Evolutionary conservation across 1,139 yeast genomes (phyloP).

Genomic region (Magnusiomyces tetraspermus): DNA sequence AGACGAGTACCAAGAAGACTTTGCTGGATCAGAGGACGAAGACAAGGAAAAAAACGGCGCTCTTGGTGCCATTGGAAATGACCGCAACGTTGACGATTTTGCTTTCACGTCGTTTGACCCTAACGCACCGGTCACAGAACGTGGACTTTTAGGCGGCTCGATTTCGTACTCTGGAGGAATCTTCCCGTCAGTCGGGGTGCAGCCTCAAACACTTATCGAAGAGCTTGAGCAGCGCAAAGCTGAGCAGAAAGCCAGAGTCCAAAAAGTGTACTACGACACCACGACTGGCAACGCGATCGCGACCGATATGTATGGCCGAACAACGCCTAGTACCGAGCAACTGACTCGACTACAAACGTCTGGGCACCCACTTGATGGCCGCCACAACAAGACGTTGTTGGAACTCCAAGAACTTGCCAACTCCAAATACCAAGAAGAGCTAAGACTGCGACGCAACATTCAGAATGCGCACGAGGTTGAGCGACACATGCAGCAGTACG

Average conservation of each 20-base stretch:
- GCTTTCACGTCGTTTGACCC: conserved; percentile 29
- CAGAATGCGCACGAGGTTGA: conserved; percentile 15
- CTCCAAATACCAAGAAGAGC: conserved; percentile 27
- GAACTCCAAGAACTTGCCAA: conserved; percentile 30
- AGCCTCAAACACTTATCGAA: conserved; percentile 30
- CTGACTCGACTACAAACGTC: conserved; percentile 13
- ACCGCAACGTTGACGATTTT: conserved; percentile 20
- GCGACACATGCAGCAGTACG: conserved; percentile 11
- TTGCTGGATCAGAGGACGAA: conserved; percentile 7
- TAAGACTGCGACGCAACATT: conserved; percentile 19
- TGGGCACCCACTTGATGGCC: conserved; percentile 28
- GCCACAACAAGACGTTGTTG: conserved; percentile 26
- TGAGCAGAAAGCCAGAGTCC: conserved; percentile 26
- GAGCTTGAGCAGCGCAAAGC: conserved; percentile 33
- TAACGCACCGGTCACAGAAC: conserved; percentile 20
- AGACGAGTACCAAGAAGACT: conserved; percentile 15
- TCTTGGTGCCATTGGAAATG: conserved; percentile 5
- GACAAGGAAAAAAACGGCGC: conserved; percentile 4
- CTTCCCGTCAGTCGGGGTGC: conserved; percentile 17
- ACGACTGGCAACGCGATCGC: conserved; percentile 17
- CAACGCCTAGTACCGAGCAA: conserved; percentile 16
- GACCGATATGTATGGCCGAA: conserved; percentile 10
- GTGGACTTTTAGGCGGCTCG: conserved; percentile 14
- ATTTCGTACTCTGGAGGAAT: conserved; percentile 15
- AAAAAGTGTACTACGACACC: conserved; percentile 23